phyloP scores from a whole-genome alignment of 208 protist genomes.

The Naegleria fowleri region DNA sequence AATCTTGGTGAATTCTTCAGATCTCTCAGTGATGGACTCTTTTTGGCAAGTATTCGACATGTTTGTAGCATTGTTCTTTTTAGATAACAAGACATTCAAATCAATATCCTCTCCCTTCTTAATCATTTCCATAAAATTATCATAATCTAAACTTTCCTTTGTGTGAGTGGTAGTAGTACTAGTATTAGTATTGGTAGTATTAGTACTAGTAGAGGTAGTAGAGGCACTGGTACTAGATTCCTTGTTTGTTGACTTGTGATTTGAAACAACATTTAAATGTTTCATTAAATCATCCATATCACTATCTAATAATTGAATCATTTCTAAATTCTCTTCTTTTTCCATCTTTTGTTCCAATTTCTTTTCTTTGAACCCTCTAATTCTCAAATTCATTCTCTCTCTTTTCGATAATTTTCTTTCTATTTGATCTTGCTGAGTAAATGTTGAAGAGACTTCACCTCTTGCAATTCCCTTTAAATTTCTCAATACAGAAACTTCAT shows the following conservation, averaged over 20 bases:
- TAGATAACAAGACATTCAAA: neutral
- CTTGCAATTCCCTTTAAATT: neutral
- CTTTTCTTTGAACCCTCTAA: neutral
- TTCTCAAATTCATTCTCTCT: constrained; percentile 12
- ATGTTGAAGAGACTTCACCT: neutral
- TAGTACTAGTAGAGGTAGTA: no score
- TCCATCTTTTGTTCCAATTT: neutral
- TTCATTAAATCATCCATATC: neutral
- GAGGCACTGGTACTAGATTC: no score
- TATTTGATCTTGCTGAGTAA: neutral
- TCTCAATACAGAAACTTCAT: neutral
- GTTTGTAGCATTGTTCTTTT: neutral
- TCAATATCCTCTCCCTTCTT: neutral
- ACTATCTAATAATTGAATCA: neutral
- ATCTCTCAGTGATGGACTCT: neutral
- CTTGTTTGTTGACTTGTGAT: no score
- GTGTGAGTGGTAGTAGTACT: no score
- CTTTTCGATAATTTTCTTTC: neutral
- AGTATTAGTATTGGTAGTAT: no score
- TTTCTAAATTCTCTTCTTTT: neutral
- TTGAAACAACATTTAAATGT: neutral
- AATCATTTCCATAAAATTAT: neutral
- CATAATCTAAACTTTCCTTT: neutral
- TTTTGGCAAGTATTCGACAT: neutral
- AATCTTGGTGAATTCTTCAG: neutral